phyloP scores from a whole-genome alignment of 2,329 filamentous ascomycete species.

The Calonectria ilicicola region DNA sequence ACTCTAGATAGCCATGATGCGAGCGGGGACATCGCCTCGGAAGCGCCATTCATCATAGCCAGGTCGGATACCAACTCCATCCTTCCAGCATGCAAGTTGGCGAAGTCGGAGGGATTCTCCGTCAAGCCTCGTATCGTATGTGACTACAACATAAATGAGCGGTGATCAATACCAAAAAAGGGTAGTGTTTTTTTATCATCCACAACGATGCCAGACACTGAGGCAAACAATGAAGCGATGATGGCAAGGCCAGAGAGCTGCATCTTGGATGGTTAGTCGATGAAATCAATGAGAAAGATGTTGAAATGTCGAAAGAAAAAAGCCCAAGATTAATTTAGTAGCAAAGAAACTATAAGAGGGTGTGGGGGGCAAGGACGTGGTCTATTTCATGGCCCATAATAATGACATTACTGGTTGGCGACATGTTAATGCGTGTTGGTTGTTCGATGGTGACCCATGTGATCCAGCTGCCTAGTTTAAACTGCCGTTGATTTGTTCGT shows the following conservation, averaged over 20 bases:
- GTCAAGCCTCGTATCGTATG: not conserved
- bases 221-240: not conserved
- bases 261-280: not conserved
- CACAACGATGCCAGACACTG: not conserved
- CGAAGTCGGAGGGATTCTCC: not conserved
- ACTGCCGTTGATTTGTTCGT: too few relatives aligned
- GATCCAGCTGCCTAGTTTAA: too few relatives aligned
- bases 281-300: too few relatives aligned
- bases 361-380: too few relatives aligned
- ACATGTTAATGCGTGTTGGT: too few relatives aligned
- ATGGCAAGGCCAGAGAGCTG: not conserved
- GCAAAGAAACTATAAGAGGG: too few relatives aligned
- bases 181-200: not conserved
- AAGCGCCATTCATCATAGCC: not conserved
- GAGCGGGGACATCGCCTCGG: not conserved
- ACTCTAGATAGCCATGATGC: not conserved
- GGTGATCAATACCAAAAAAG: not conserved
- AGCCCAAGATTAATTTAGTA: too few relatives aligned
- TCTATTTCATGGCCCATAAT: too few relatives aligned
- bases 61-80: not conserved
- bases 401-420: too few relatives aligned
- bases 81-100: not conserved
- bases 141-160: not conserved
- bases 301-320: too few relatives aligned
- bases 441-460: too few relatives aligned